Conservation (phyloP, 805 yeast genomes). For the Schwanniomyces occidentalis region DNA sequence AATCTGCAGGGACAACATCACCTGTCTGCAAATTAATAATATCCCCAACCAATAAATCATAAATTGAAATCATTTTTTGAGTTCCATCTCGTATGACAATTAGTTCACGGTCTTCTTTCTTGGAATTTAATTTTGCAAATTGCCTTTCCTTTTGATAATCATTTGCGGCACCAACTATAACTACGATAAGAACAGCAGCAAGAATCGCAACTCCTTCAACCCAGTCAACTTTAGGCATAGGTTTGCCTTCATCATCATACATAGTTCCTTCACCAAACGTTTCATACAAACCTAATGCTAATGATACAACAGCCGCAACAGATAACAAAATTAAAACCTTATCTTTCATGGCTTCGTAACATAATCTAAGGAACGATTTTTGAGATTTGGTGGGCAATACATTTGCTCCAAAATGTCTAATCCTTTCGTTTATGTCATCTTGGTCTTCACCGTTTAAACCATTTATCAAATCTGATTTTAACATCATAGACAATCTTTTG, state of each 20-base stretch:
- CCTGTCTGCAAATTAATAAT: constrained; percentile 84
- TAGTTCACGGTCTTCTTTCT: constrained; percentile 81
- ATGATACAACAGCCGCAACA: constrained; percentile 84
- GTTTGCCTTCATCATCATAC: constrained; percentile 75
- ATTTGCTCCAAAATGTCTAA: constrained; percentile 64
- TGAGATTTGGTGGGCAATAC: constrained; percentile 68
- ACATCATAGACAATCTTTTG: constrained; percentile 27
- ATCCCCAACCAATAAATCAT: constrained; percentile 85
- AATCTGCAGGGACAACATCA: constrained; percentile 90
- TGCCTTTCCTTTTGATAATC: constrained; percentile 96
- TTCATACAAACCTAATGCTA: constrained; percentile 89
- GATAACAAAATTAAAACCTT: constrained; percentile 82
- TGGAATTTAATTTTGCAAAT: constrained; percentile 81
- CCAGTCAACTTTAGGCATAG: constrained; percentile 89
- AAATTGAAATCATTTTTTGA: constrained; percentile 67
- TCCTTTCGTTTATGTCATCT: constrained; percentile 38
- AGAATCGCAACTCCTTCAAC: constrained; percentile 98
- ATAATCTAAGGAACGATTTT: constrained; percentile 65
- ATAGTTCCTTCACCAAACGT: constrained; percentile 81
- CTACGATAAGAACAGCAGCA: constrained; percentile 87
- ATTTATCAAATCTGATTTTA: constrained; percentile 33
- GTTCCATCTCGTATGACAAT: constrained; percentile 74
- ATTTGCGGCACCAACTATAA: constrained; percentile 90
- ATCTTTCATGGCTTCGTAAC: constrained; percentile 86
- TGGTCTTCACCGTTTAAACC: constrained; percentile 44